Evolutionary conservation across 2,329 filamentous ascomycete genomes (phyloP).

Genomic region (Penicillium capsulatum): DNA sequence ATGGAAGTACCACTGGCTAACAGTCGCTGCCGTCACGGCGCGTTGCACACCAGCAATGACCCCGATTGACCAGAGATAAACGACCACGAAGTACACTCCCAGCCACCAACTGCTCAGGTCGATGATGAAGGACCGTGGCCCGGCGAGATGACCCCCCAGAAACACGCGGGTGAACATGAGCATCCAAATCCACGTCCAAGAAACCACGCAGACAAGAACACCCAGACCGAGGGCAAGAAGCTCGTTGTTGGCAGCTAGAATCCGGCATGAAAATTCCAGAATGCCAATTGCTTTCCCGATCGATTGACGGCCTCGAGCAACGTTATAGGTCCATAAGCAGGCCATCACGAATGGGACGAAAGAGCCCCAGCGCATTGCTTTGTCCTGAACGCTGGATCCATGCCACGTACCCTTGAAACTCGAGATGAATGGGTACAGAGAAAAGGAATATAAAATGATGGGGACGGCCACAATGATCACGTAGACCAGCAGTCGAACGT

Average conservation of each 20-base stretch:
- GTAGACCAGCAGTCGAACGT: constrained; percentile 77
- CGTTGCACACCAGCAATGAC: constrained; percentile 85
- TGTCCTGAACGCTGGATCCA: constrained; percentile 78
- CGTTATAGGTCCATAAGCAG: constrained; percentile 75
- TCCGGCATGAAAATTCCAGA: constrained; percentile 85
- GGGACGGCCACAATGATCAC: constrained; percentile 80
- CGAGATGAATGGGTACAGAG: constrained; percentile 82
- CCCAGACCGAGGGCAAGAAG: constrained; percentile 79
- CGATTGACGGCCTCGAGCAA: constrained; percentile 73
- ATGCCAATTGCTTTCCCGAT: constrained; percentile 81
- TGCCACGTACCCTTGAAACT: constrained; percentile 76
- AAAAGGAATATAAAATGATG: constrained; percentile 80
- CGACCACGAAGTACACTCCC: constrained; percentile 82
- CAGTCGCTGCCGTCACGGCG: constrained; percentile 86
- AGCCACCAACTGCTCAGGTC: constrained; percentile 91
- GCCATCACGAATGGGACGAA: constrained; percentile 70
- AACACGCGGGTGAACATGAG: constrained; percentile 96
- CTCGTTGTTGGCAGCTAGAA: constrained; percentile 78
- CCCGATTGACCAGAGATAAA: constrained; percentile 92
- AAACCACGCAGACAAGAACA: constrained; percentile 68
- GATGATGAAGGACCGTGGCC: constrained; percentile 66
- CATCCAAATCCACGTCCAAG: constrained; percentile 95
- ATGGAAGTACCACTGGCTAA: constrained; percentile 99
- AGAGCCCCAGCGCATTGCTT: constrained; percentile 81
- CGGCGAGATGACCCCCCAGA: constrained; percentile 77